Base-by-base conservation (phyloP, 2,329 filamentous ascomycete genomes). In the Penicillium sp. region DNA sequence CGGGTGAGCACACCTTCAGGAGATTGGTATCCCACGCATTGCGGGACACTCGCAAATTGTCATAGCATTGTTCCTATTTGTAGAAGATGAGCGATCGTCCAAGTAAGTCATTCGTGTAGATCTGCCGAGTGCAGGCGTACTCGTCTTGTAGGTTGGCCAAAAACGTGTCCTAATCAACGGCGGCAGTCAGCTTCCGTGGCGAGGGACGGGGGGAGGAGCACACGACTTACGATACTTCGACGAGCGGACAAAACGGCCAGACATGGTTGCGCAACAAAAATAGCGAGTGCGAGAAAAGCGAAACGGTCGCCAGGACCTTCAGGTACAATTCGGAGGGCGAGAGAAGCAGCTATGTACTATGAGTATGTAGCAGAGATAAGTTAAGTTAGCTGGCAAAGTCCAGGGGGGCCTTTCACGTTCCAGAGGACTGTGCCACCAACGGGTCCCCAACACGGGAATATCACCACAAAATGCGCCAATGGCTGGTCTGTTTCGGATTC, bases 11-110 rank as follows among this genome's bases (percentile, higher is more conserved):
- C 75, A 95, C 91, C 88, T 97, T 97, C 78, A 97, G 84, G 70
- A 99, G 80, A 79, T 99, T 99, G 69, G 92, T 97, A 76, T 99
- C 94, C 94, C 94, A 99, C 56, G 94, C 94, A 86, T 99, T 99
- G 77, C 89, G 90, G 70, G 91, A 97, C 76, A 99, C 91, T 73
- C 91, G 90, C 65, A 99, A 81, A 76, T 97, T 97, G 77, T 99
- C 94, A 79, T 97, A 99, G 81, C 92, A 97, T 83, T 90, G 90
- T 75, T 99, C 94, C 84, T 86, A 58, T 59, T 55, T 11, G 30
- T 42, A 52, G 45, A 58, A 54, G 50, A 58, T 58, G 50, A 58
- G 56, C 47, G 38, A 58, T 58, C 51, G 23, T 54, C 26, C 56
- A 53, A 33, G 47, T 21, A 53, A 33, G 47, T 21, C 18, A 49